Base-by-base conservation (phyloP, 164 flowering plant species). In the Aristolochia californica region DNA sequence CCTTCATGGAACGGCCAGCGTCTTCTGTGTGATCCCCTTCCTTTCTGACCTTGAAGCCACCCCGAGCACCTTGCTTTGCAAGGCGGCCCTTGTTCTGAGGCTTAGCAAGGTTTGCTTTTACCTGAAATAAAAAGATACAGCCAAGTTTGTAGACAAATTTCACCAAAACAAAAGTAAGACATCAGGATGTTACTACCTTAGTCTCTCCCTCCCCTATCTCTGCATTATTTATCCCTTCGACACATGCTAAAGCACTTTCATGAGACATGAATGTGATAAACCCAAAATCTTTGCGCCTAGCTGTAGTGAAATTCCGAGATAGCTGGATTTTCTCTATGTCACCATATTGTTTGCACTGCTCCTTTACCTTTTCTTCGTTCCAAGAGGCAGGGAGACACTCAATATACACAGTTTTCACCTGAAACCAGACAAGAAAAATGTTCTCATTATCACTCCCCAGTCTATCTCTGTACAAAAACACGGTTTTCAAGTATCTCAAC, bases 231-330 rank as follows among this genome's bases (percentile, higher is more conserved):
- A 77, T 68, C 30, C 73, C 77, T 44, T 67, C 75, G 45, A 74
- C 60, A 51, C 80, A 77, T 56, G 77, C 74, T 48, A 69, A n/a
- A 12, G 80, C 77, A 62, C 69, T 74, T 66, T 77, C 80, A 47
- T 70, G 73, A 56, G 77, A 66, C 21, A 55, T 34, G 45, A 74
- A 77, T 10, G 70, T 58, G 53, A 77, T 43, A 57, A 74, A 77
- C 28, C 77, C 77, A 74, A 74, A 74, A 57, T 77, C 72, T 65
- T 67, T 71, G 50, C 77, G 44, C 60, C 63, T 73, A 5, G 57
- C 24, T 18, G 45, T 59, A 30, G 47, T 63, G 27, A 70, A 62
- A 40, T 68, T 56, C 61, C 68, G 62, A 38, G 70, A 76, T 58
- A 76, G 63, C 58, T 61, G 70, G 58, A 76, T 69, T 60, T 60